These are phyloP conservation scores for Saccharum officinarum DNA, from an alignment of 176 grass and related monocot genomes.

Conservation along the genomic window DNA sequence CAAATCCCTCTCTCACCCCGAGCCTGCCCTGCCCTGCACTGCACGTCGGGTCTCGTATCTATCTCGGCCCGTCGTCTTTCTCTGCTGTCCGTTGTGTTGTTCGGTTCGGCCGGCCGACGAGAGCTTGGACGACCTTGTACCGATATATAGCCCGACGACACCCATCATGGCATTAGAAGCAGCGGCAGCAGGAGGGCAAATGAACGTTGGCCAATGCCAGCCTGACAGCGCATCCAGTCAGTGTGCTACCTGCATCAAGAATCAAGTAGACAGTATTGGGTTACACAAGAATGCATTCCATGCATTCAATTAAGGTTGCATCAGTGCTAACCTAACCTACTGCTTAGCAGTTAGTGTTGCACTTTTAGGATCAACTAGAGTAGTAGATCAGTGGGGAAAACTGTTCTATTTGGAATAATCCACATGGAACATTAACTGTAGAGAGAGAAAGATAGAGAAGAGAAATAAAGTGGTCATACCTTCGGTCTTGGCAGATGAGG, in stretches of 20 bases:
- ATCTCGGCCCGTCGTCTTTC: background rate
- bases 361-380: too few species aligned
- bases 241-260: background rate
- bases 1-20: slow-evolving; percentile 47
- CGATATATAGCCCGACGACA: background rate
- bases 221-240: background rate
- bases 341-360: background rate
- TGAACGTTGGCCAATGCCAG: background rate
- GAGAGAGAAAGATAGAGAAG: too few species aligned
- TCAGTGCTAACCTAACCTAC: background rate
- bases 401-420: too few species aligned
- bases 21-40: background rate
- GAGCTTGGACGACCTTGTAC: background rate
- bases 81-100: background rate
- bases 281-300: background rate
- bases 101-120: background rate
- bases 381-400: too few species aligned
- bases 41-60: background rate
- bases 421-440: too few species aligned
- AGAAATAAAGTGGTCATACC: too few species aligned
- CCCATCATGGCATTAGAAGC: background rate
- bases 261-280: background rate
- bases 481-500: too few species aligned
- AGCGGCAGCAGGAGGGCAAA: slow-evolving; percentile 7
- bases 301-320: background rate